A percentile compares a stretch with the other conserved stretches of the same genome.
Evolutionary conservation across 768 basidiomycete species (phyloP).

Genomic region (Podaxis sp.): DNA sequence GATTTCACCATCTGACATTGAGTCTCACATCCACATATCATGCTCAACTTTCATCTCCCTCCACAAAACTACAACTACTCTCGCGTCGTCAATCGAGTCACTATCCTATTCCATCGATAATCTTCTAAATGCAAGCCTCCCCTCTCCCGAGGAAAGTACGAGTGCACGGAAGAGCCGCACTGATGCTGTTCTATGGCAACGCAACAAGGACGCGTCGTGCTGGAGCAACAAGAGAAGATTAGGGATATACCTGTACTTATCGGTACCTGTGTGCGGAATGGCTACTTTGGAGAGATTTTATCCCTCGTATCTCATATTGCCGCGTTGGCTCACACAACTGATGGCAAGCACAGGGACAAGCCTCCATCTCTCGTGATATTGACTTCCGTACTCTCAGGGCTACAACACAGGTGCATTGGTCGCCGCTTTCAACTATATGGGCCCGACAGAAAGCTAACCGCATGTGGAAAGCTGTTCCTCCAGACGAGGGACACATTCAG

Average conservation of each 20-base stretch:
- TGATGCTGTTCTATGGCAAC: slow-evolving; percentile 65
- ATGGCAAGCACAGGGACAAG: slow-evolving; percentile 24
- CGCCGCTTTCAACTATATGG: slow-evolving; percentile 77
- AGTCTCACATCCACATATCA: slow-evolving; percentile 88
- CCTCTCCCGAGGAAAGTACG: slow-evolving; percentile 72
- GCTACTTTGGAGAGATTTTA: slow-evolving; percentile 89
- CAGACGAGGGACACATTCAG: slow-evolving; percentile 74
- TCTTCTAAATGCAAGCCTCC: slow-evolving; percentile 66
- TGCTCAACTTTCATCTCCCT: slow-evolving; percentile 92
- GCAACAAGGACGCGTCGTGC: slow-evolving; percentile 76
- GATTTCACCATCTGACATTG: slow-evolving; percentile 82
- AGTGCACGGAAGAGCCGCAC: slow-evolving; percentile 69
- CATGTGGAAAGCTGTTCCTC: slow-evolving; percentile 81
- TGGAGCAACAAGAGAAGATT: slow-evolving; percentile 93
- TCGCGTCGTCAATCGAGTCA: slow-evolving; percentile 68
- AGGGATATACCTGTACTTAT: slow-evolving; percentile 87
- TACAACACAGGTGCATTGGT: slow-evolving; percentile 71
- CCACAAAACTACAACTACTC: slow-evolving; percentile 72
- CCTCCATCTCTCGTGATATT: slow-evolving; percentile 45
- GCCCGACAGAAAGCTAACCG: slow-evolving; percentile 80
- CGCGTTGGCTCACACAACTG: slow-evolving; percentile 32
- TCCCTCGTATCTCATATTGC: slow-evolving; percentile 76
- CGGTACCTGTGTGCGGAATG: slow-evolving; percentile 90
- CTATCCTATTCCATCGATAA: slow-evolving; percentile 72
- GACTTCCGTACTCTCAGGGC: slow-evolving; percentile 62